Evolutionary conservation across 768 basidiomycete species (phyloP), one percentile per base, ranked within the genome.

Genomic region (Xerocomellus amylosporus): DNA sequence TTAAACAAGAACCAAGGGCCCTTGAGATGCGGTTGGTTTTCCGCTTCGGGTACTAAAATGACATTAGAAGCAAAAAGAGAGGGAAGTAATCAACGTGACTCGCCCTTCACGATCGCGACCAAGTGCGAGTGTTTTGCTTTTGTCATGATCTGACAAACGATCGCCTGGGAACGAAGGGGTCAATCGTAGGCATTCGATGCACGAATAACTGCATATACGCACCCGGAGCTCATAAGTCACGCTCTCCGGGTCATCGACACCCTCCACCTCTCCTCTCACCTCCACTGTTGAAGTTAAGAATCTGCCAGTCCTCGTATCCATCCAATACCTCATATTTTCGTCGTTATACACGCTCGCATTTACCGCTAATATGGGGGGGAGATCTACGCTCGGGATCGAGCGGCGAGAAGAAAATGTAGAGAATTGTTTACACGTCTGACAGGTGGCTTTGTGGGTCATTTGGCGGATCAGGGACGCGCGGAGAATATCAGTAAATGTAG

Each of bases 1-100:
- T 99, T 99, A 83, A 99, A 98, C 51, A 98, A 71, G 63, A 88
- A 88, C 97, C 97, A 99, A 2, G 84, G 82, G 50, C 83, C 85
- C 22, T 60, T 63, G 19, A 59, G 60, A 49, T 75, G 71, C 1
- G 65, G 53, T 12, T 74, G 64, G 8, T 64, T 69, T 64, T 86
- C 85, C 1, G 81, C 81, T 53, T 87, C 84, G 0, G 90, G 90
- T 37, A 94, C 90, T 93, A 58, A 5, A 28, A 22, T 31, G 39
- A 48, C 40, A 51, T 56, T 15, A 46, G 37, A 43, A 3, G 24
- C 2, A 12, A 8, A 43, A 36, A 44, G 24, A 36, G n/a, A 26
- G 5, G 13, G 2, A 36, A 19, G 5, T 20, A 5, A 24, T 3
- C 24, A 13, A 5, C 1, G 26, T 6, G 46, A 42, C 54, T 56